These are phyloP conservation scores for Knufia petricola DNA, from an alignment of 2,329 filamentous ascomycete species.

Conservation along the genomic window DNA sequence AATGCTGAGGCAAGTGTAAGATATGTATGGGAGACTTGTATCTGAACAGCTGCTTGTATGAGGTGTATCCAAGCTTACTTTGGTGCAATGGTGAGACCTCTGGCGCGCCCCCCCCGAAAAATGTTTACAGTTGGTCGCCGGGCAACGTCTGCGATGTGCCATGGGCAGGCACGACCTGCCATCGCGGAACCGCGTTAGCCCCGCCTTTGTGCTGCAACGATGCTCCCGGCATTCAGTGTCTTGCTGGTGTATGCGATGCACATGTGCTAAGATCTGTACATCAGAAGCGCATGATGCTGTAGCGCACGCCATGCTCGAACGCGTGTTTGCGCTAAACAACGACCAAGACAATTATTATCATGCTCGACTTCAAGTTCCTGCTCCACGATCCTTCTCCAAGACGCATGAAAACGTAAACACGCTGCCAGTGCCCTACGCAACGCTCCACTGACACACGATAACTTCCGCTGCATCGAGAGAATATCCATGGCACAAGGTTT, in stretches of 20 bases:
- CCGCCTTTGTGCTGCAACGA: no score
- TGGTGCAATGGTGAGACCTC: no score
- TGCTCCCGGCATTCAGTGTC: not conserved
- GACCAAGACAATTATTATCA: not conserved
- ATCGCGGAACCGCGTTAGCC: no score
- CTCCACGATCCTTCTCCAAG: not conserved
- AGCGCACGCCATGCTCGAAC: not conserved
- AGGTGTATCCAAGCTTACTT: no score
- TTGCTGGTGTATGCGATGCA: not conserved
- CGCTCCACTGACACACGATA: not conserved
- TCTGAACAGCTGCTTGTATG: no score
- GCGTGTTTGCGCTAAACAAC: not conserved
- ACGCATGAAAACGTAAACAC: not conserved
- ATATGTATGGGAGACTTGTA: no score
- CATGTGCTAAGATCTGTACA: not conserved
- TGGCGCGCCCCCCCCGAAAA: no score
- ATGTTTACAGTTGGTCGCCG: not conserved
- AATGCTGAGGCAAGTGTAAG: not conserved
- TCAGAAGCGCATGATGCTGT: not conserved
- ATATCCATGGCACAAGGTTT: slow-evolving; percentile 1
- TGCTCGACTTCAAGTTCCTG: not conserved
- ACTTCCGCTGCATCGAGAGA: not conserved
- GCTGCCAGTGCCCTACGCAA: not conserved
- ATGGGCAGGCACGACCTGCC: no score
- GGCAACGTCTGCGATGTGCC: not conserved